Evolutionary conservation across 2,329 filamentous ascomycete genomes (phyloP).

Genomic region (Pseudogymnoascus sp.): DNA sequence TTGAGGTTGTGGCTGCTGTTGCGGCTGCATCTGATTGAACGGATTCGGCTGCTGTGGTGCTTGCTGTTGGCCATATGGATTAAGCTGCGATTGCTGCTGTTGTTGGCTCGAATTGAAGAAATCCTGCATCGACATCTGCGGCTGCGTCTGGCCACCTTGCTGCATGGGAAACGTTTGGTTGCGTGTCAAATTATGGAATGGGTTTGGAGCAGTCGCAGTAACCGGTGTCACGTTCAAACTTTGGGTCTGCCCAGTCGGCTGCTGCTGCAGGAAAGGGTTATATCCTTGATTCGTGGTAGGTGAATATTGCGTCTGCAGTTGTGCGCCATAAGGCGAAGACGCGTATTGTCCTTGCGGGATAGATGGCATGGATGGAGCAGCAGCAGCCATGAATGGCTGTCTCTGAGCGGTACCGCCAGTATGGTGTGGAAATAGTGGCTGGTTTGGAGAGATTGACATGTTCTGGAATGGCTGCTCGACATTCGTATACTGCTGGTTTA

Average conservation of each 20-base stretch:
- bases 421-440: conserved; percentile 65
- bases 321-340: conserved; percentile 21
- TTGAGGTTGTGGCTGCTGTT: conserved; percentile 29
- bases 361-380: conserved; percentile 25
- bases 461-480: conserved; percentile 60
- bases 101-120: conserved; percentile 26
- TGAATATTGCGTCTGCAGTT: background rate
- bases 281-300: conserved; percentile 10
- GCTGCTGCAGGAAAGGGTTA: conserved; percentile 16
- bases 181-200: background rate
- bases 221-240: conserved; percentile 9
- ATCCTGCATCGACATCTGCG: background rate
- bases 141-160: background rate
- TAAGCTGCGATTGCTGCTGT: conserved; percentile 32
- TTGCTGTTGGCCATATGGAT: conserved; percentile 30
- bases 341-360: conserved; percentile 25
- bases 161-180: conserved; percentile 6
- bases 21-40: conserved; percentile 13
- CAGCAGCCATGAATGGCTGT: conserved; percentile 29
- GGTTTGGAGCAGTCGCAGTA: background rate
- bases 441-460: conserved; percentile 53
- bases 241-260: conserved; percentile 15
- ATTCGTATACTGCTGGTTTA: conserved; percentile 32
- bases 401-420: conserved; percentile 50
- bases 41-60: conserved; percentile 26